phyloP scores from a whole-genome alignment of 202 grass and related monocot species.

The Digitaria exilis region DNA sequence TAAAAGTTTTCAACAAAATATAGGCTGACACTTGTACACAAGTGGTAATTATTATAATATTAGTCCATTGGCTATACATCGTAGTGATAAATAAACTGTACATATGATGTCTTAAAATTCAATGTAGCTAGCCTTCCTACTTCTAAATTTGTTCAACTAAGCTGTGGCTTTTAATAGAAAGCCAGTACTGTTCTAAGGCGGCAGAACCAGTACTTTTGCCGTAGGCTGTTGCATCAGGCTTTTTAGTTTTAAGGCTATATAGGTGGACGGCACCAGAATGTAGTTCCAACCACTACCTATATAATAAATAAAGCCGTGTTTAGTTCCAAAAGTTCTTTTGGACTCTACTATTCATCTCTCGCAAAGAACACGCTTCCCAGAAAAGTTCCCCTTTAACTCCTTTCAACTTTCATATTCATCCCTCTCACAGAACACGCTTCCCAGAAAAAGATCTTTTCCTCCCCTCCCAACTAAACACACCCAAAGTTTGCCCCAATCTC shows the following conservation, averaged over 20 bases:
- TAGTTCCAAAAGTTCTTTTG: too few species aligned
- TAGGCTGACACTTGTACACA: background rate
- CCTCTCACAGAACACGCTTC: too few species aligned
- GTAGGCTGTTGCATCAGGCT: slow-evolving; percentile 3
- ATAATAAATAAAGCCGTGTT: slow-evolving; percentile 12
- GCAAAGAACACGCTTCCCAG: too few species aligned
- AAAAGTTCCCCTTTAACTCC: too few species aligned
- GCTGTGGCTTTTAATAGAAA: slow-evolving; percentile 1
- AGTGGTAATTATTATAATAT: too few species aligned
- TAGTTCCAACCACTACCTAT: slow-evolving; percentile 48
- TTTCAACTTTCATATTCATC: too few species aligned
- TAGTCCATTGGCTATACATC: too few species aligned
- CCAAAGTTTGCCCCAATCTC: slow-evolving; percentile 14
- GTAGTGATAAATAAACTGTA: background rate
- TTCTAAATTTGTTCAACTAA: background rate
- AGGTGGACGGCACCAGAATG: slow-evolving; percentile 36
- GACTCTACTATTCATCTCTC: too few species aligned
- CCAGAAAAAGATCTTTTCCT: too few species aligned
- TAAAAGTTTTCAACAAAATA: background rate
- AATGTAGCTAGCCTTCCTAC: background rate
- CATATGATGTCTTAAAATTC: background rate
- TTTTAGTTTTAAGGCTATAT: slow-evolving; percentile 6
- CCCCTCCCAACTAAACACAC: too few species aligned
- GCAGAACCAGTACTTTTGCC: background rate
- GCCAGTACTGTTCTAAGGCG: background rate